Base-by-base conservation (phyloP, 306 rosid genomes). In the Begonia fuchsioides region DNA sequence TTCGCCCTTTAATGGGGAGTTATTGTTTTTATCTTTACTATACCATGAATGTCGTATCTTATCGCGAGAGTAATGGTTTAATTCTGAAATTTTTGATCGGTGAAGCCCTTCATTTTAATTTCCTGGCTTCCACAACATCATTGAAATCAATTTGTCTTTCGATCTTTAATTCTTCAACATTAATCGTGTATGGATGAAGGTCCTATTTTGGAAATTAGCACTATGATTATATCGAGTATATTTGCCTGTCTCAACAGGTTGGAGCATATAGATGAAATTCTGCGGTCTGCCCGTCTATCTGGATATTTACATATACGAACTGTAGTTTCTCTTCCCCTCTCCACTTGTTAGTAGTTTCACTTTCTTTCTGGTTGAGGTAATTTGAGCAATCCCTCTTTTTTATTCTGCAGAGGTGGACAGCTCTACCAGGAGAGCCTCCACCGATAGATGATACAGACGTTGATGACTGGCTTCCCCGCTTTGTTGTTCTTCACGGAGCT, bases 391-490 rank as follows among this genome's bases (percentile, higher is more conserved):
- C 39, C 59, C 10, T 12, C 1, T 54, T 44, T 44, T 47, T 7
- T 65, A 16, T 56, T 17, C 13, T 15, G 32, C 39, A 88, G 95
- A 78, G 95, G 51, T 90, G 95, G 93, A 60, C 75, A 17, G 72
- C 77, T 40, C 74, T 90, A 47, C 95, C 93, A 3, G 95, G 92
- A 55, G 95, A 90, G 73, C 77, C 92, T 62, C 82, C 76, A 43
- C 84, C 93, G 3, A 58, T 84, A 43, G 95, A 90, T 68, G 95
- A 84, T 49, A 53, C 61, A 13, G 90, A 84, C 0, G 58, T 84
- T 55, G 90, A 88, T 62, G 95, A 84, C 55, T 84, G 95, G 97
- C 77, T 81, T 66, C 93, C 95, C 14, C 97, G 97, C 56, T 88
- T 88, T 54, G 58, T 71, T 50, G 93, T 88, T 67, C 79, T 88